Evolutionary conservation across 768 basidiomycete genomes (phyloP).

Genomic region (Galerina marginata): DNA sequence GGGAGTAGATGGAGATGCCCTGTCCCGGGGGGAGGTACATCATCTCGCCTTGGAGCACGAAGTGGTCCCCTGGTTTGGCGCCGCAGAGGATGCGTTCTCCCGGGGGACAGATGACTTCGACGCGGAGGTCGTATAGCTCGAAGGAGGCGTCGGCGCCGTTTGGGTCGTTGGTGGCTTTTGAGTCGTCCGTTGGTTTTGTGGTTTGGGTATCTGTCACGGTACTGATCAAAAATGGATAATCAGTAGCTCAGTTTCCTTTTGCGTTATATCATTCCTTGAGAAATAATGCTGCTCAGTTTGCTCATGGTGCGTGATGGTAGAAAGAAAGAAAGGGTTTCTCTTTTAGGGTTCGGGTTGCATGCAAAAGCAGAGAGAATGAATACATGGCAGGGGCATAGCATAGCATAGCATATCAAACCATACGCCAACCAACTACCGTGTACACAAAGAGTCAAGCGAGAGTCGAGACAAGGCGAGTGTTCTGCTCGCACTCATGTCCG

Average conservation of each 20-base stretch:
- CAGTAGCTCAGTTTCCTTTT: too few relatives aligned
- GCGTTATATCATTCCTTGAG: too few relatives aligned
- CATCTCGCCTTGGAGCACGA: conserved; percentile 69
- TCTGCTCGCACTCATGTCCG: conserved; percentile 41
- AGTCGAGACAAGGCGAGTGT: background rate
- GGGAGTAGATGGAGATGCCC: conserved; percentile 72
- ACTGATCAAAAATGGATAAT: too few relatives aligned
- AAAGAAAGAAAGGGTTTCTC: background rate
- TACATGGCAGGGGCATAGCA: conserved; percentile 25
- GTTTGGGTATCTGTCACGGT: too few relatives aligned
- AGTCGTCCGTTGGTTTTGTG: too few relatives aligned
- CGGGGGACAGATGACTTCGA: conserved; percentile 66
- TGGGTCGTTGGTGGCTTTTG: too few relatives aligned
- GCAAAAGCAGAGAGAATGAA: conserved; percentile 19
- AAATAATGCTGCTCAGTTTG: too few relatives aligned
- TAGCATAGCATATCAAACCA: conserved; percentile 9
- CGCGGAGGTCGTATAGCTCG: conserved; percentile 66
- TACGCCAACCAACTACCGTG: background rate
- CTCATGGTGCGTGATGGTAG: too few relatives aligned
- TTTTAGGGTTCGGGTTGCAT: conserved; percentile 16
- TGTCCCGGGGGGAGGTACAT: conserved; percentile 62
- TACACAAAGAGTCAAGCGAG: background rate
- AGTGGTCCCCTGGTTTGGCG: conserved; percentile 67
- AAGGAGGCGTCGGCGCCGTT: conserved; percentile 48
- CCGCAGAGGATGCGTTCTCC: conserved; percentile 65